Percentiles rank a stretch among this genome's conserved stretches.
phyloP scores from a whole-genome alignment of 140 eudicot genomes.

The Erigeron philadelphicus region DNA sequence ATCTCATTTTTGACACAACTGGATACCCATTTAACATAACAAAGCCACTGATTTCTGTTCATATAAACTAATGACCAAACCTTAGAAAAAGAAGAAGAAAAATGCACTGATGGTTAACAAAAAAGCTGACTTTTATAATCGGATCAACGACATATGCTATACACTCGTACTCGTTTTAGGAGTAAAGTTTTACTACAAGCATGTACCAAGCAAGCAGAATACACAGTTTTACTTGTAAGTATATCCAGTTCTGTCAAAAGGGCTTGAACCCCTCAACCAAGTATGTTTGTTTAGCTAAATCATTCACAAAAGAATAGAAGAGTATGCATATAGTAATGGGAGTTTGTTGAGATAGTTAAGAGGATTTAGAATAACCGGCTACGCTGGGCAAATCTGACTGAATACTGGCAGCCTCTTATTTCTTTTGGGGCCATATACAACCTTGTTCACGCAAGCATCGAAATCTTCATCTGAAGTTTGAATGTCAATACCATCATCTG shows the following conservation, averaged over 20 bases:
- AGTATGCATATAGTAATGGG: constrained; percentile 11
- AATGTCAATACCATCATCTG: constrained; percentile 56
- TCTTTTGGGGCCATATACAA: constrained; percentile 36
- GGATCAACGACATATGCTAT: neutral
- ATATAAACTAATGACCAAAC: too few relatives aligned
- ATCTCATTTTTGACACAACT: too few relatives aligned
- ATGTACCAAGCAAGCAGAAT: constrained; percentile 8
- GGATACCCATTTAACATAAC: too few relatives aligned
- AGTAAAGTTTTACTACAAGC: constrained; percentile 4
- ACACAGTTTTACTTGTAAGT: constrained; percentile 15
- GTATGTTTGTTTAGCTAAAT: constrained; percentile 5
- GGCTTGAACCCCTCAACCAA: neutral
- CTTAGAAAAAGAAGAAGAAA: neutral
- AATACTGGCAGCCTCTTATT: constrained; percentile 52
- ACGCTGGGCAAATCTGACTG: constrained; percentile 47
- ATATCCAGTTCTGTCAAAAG: constrained; percentile 3
- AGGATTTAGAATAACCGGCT: constrained; percentile 5
- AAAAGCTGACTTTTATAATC: neutral
- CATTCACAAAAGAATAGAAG: constrained; percentile 31
- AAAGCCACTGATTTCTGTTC: too few relatives aligned
- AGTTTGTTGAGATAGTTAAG: constrained; percentile 6
- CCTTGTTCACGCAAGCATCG: constrained; percentile 33
- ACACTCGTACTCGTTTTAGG: constrained; percentile 11
- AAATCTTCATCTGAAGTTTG: constrained; percentile 39
- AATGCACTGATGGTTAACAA: neutral